These are phyloP conservation scores for Alloteropsis semialata DNA, from an alignment of 176 grass and related monocot species.

Conservation along the genomic window DNA sequence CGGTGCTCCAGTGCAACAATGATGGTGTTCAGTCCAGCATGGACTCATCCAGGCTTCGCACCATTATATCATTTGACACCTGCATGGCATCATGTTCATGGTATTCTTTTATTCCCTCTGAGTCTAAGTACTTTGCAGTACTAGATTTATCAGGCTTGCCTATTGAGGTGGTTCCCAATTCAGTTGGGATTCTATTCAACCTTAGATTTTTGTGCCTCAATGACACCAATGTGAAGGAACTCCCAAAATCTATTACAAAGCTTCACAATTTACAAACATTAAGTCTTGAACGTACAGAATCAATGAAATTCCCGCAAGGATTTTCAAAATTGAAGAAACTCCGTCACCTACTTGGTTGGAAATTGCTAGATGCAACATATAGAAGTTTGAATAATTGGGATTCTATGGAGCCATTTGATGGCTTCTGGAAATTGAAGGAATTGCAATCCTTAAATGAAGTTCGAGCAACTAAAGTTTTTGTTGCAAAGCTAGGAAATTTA, in stretches of 20 bases:
- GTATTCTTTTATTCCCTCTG: background rate
- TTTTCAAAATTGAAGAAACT: constrained; percentile 2
- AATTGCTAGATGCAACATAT: background rate
- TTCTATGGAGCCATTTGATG: constrained; percentile 14
- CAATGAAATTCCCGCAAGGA: background rate
- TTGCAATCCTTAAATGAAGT: constrained; percentile 25
- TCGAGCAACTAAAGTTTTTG: constrained; percentile 22
- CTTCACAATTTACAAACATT: constrained; percentile 48
- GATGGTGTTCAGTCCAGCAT: background rate
- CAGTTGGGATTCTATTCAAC: constrained; percentile 46
- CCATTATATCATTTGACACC: constrained; percentile 29
- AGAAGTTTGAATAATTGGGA: background rate
- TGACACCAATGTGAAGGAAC: constrained; percentile 28
- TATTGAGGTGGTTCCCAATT: constrained; percentile 14
- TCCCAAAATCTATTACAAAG: constrained; percentile 33
- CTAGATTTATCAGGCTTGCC: constrained; percentile 23
- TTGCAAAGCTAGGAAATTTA: constrained; percentile 29
- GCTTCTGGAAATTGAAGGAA: constrained; percentile 35
- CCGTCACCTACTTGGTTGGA: constrained; percentile 1
- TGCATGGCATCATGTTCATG: background rate
- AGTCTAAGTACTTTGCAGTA: constrained; percentile 33
- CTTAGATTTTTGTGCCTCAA: constrained; percentile 35
- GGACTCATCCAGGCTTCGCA: constrained; percentile 22
- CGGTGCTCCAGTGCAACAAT: background rate
- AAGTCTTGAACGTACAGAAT: background rate